These are phyloP conservation scores for Plasmodium sp. DNA, from an alignment of 169 alveolate species.

Conservation along the genomic window DNA sequence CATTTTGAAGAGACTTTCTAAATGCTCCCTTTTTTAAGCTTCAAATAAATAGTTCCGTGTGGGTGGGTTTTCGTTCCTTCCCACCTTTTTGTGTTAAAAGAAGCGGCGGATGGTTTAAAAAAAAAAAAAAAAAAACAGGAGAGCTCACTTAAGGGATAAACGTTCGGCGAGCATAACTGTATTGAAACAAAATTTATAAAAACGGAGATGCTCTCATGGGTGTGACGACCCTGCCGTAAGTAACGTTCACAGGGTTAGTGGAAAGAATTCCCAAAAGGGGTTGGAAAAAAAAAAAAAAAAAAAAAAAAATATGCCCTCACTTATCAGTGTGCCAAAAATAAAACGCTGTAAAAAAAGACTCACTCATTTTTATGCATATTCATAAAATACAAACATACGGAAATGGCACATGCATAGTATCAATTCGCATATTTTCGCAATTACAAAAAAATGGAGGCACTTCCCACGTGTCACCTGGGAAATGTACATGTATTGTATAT, in stretches of 20 bases:
- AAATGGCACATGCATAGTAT: background rate
- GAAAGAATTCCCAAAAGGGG: background rate
- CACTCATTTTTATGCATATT: background rate
- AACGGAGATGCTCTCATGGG: background rate
- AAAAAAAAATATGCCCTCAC: background rate
- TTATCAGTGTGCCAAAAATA: background rate
- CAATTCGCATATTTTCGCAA: background rate
- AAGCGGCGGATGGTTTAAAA: constrained; percentile 1
- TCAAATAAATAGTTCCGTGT: background rate
- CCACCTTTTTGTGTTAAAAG: constrained; percentile 2
- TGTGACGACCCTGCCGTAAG: background rate
- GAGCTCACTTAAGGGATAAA: background rate
- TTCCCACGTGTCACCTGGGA: background rate
- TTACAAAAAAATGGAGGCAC: constrained; percentile 16
- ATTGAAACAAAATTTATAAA: background rate
- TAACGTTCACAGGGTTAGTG: background rate
- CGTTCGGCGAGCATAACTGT: background rate
- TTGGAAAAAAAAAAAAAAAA: background rate
- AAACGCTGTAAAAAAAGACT: background rate
- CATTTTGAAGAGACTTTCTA: constrained; percentile 10
- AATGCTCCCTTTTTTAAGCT: background rate
- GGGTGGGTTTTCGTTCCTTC: background rate
- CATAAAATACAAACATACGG: constrained; percentile 18
- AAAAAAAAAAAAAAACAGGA: constrained; percentile 8
- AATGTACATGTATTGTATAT: background rate